phyloP scores from a whole-genome alignment of 2,329 filamentous ascomycete genomes.

The Colletotrichum tofieldiae region DNA sequence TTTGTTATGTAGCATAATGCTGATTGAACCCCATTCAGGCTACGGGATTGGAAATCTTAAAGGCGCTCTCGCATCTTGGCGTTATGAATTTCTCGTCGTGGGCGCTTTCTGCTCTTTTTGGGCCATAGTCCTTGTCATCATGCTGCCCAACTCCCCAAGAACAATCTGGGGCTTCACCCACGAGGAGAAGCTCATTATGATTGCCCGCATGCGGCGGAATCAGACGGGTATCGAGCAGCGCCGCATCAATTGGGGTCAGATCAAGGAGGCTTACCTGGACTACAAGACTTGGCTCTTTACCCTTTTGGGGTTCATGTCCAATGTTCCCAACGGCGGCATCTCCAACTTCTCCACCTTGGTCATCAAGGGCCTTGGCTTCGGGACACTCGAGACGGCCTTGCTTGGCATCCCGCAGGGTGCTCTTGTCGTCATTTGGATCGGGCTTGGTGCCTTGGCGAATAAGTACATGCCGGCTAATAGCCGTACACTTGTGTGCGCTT shows the following conservation, averaged over 20 bases:
- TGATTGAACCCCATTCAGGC: slow-evolving; percentile 46
- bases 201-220: slow-evolving; percentile 69
- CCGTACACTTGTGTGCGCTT: slow-evolving; percentile 67
- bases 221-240: slow-evolving; percentile 74
- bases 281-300: slow-evolving; percentile 74
- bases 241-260: slow-evolving; percentile 67
- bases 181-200: slow-evolving; percentile 68
- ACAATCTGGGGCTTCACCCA: slow-evolving; percentile 66
- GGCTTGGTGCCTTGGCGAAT: slow-evolving; percentile 57
- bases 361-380: slow-evolving; percentile 71
- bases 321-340: slow-evolving; percentile 72
- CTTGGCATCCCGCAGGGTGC: slow-evolving; percentile 57
- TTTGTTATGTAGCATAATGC: background rate
- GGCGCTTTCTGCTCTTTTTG: slow-evolving; percentile 71
- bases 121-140: slow-evolving; percentile 70
- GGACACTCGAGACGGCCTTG: slow-evolving; percentile 54
- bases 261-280: slow-evolving; percentile 70
- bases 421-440: slow-evolving; percentile 58
- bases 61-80: slow-evolving; percentile 72
- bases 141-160: slow-evolving; percentile 72
- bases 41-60: slow-evolving; percentile 74
- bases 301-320: slow-evolving; percentile 66
- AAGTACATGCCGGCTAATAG: slow-evolving; percentile 60
- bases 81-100: slow-evolving; percentile 79
- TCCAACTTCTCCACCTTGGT: slow-evolving; percentile 74